phyloP scores from a whole-genome alignment of 2,329 filamentous ascomycete species.

The Beauveria caledonica region DNA sequence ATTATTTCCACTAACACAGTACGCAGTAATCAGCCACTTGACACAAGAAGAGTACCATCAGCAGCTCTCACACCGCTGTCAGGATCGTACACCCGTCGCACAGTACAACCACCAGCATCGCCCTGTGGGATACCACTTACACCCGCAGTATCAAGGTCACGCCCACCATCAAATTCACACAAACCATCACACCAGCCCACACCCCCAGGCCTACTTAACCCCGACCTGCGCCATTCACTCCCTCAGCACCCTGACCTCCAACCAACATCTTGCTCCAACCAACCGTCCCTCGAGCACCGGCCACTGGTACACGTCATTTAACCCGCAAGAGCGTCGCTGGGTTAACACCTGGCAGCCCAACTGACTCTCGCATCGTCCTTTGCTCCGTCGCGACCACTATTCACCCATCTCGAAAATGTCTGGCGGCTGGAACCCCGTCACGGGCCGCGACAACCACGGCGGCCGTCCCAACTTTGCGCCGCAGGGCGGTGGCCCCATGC shows the following conservation, averaged over 20 bases:
- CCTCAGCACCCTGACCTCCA: conserved; percentile 19
- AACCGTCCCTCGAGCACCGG: conserved; percentile 17
- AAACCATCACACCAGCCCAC: not conserved
- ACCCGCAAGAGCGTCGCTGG: conserved; percentile 18
- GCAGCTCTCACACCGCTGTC: not conserved
- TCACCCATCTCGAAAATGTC: conserved; percentile 23
- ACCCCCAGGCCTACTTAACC: not conserved
- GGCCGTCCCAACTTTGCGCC: conserved; percentile 26
- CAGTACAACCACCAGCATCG: not conserved
- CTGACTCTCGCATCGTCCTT: conserved; percentile 11
- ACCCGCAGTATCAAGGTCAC: not conserved
- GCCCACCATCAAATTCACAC: not conserved
- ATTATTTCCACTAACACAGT: not conserved
- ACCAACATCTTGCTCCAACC: conserved; percentile 21
- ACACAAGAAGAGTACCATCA: not conserved
- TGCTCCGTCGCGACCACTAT: not conserved
- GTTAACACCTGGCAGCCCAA: conserved; percentile 29
- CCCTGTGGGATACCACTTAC: not conserved
- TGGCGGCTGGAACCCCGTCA: conserved; percentile 32
- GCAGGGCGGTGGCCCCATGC: conserved; percentile 24
- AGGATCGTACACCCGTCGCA: not conserved
- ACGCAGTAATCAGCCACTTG: not conserved
- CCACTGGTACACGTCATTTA: conserved; percentile 28
- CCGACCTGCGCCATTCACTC: conserved; percentile 11
- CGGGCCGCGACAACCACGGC: conserved; percentile 29